phyloP scores from a whole-genome alignment of 2,329 filamentous ascomycete species.

The Sporothrix brasiliensis region DNA sequence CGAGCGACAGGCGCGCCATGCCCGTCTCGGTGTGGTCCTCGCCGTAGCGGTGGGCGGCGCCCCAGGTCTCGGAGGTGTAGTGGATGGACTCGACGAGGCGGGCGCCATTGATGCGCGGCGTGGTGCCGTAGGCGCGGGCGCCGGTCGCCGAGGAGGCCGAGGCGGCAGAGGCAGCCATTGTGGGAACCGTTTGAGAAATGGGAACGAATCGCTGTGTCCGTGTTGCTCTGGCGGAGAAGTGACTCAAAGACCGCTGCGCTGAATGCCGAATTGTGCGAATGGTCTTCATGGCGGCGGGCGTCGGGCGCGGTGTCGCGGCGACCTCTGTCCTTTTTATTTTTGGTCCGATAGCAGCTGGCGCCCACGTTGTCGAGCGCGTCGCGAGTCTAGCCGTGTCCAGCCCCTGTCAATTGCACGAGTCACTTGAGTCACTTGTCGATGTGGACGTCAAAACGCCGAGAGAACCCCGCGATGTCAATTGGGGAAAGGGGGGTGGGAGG shows the following conservation, averaged over 20 bases:
- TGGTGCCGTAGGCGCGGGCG: constrained; percentile 1
- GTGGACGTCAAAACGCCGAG: not conserved
- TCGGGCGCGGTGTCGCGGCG: not conserved
- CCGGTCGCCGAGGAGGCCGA: not conserved
- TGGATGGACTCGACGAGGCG: constrained; percentile 20
- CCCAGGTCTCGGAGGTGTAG: not conserved
- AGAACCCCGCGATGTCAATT: constrained; percentile 9
- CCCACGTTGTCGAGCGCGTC: not conserved
- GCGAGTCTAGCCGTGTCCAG: not conserved
- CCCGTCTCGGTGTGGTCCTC: constrained; percentile 59
- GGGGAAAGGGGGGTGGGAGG: not conserved
- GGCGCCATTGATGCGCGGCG: constrained; percentile 7
- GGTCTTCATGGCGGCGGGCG: constrained; percentile 1
- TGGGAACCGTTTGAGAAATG: not conserved
- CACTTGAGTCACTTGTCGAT: constrained; percentile 16
- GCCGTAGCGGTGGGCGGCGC: constrained; percentile 18
- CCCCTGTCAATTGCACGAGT: not conserved
- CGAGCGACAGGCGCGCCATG: constrained; percentile 74
- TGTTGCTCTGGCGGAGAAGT: not conserved
- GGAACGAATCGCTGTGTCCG: not conserved
- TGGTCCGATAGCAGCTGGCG: not conserved
- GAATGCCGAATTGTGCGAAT: not conserved
- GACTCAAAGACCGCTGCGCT: not conserved
- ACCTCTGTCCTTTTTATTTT: not conserved
- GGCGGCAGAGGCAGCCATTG: not conserved